These are phyloP conservation scores for Cicer arietinum DNA, from an alignment of 306 rosid genomes.

Conservation along the genomic window DNA sequence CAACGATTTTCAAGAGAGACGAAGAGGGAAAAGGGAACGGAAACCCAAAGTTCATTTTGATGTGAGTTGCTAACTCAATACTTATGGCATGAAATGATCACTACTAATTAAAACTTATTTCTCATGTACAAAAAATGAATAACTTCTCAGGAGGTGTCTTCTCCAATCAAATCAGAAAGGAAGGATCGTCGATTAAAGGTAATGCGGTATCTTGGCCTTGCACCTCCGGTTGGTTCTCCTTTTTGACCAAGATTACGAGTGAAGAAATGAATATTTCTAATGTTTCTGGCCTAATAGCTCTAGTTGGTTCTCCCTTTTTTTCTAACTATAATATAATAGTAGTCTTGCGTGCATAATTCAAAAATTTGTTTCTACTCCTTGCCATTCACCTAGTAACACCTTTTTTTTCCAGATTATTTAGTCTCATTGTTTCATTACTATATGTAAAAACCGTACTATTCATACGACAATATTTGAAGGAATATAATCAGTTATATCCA, in stretches of 20 bases:
- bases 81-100: conserved; percentile 31
- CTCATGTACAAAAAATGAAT: conserved; percentile 33
- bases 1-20: conserved; percentile 53
- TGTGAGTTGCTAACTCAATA: conserved; percentile 53
- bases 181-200: conserved; percentile 67
- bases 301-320: conserved; percentile 3
- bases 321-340: background rate
- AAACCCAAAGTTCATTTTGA: conserved; percentile 74
- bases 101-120: conserved; percentile 11
- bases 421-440: conserved; percentile 15
- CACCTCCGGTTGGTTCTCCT: conserved; percentile 78
- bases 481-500: conserved; percentile 14
- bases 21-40: conserved; percentile 75
- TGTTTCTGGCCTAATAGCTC: background rate
- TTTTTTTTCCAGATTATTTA: background rate
- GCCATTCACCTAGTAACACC: conserved; percentile 11
- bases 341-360: conserved; percentile 10
- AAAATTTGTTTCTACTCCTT: conserved; percentile 3
- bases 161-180: conserved; percentile 53
- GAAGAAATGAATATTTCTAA: conserved; percentile 19
- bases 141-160: conserved; percentile 58
- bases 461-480: background rate
- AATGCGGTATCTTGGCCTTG: conserved; percentile 81
- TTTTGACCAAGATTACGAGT: conserved; percentile 39
- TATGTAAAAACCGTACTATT: conserved; percentile 15